Percentiles rank a stretch among this genome's conserved stretches.
Evolutionary conservation across 208 protist genomes (phyloP).

Genomic region (Acanthamoeba castellanii): DNA sequence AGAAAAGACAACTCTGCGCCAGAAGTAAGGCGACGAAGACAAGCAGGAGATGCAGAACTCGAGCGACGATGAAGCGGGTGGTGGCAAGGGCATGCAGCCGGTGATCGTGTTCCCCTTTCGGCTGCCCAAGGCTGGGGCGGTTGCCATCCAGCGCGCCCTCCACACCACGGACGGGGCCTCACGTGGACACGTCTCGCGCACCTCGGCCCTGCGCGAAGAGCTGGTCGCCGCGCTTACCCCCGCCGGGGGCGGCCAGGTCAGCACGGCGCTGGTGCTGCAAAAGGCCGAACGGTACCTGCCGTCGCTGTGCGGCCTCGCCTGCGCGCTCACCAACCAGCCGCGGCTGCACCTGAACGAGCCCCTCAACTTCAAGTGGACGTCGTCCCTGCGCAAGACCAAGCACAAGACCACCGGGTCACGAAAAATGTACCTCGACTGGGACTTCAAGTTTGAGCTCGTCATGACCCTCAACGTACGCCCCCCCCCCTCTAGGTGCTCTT

Average conservation of each 20-base stretch:
- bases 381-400: conserved; percentile 13
- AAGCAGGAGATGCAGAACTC: background rate
- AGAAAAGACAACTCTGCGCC: background rate
- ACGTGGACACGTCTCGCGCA: background rate
- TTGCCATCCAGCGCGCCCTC: conserved; percentile 14
- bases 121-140: background rate
- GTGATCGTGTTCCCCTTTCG: conserved; percentile 14
- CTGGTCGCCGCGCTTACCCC: background rate
- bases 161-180: conserved; percentile 5
- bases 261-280: background rate
- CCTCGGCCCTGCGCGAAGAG: background rate
- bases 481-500: background rate
- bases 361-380: conserved; percentile 17
- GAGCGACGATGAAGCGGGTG: conserved; percentile 26
- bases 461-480: conserved; percentile 3
- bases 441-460: conserved; percentile 46
- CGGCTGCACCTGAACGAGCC: conserved; percentile 24
- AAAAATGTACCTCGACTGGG: conserved; percentile 27
- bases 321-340: conserved; percentile 57
- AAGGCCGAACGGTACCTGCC: conserved; percentile 43
- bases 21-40: background rate
- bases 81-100: background rate
- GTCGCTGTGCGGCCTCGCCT: conserved; percentile 17
- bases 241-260: background rate
- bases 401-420: conserved; percentile 28